phyloP scores from a whole-genome alignment of 2,329 filamentous ascomycete genomes.

The Exophiala viscosa region DNA sequence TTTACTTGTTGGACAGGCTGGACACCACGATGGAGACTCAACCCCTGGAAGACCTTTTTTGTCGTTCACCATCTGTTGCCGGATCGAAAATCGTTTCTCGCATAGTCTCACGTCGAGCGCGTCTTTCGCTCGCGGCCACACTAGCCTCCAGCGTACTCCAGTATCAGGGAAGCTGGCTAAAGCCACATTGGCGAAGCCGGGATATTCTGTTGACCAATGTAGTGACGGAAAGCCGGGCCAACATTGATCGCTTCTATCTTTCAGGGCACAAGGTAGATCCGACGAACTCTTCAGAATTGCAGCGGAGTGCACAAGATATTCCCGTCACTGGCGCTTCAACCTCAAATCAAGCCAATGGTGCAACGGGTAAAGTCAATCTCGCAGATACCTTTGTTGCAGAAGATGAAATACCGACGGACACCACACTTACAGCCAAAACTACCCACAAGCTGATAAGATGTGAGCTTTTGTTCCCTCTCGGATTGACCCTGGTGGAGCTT shows the following conservation, averaged over 20 bases:
- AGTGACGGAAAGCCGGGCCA: not conserved
- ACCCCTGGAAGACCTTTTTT: not conserved
- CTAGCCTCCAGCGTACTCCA: conserved; percentile 9
- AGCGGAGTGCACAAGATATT: too few relatives aligned
- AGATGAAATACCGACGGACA: not conserved
- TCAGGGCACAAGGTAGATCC: not conserved
- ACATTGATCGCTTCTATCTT: not conserved
- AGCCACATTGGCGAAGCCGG: not conserved
- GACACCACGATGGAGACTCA: not conserved
- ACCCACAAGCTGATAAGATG: conserved; percentile 12
- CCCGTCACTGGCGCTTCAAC: too few relatives aligned
- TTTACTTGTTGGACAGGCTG: not conserved
- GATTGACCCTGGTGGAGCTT: conserved; percentile 21
- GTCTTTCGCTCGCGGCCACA: conserved; percentile 4
- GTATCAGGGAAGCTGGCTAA: conserved; percentile 8
- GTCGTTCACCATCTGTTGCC: too few relatives aligned
- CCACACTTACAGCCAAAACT: not conserved
- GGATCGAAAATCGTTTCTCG: not conserved
- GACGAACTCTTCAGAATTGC: not conserved
- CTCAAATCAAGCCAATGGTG: too few relatives aligned
- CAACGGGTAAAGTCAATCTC: too few relatives aligned
- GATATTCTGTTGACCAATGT: conserved; percentile 7
- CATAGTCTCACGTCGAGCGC: not conserved
- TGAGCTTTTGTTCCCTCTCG: conserved; percentile 21
- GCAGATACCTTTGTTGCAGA: too few relatives aligned